Evolutionary conservation across 768 basidiomycete genomes (phyloP), one percentile per base, ranked within the genome.

Genomic region (Exidia glandulosa): DNA sequence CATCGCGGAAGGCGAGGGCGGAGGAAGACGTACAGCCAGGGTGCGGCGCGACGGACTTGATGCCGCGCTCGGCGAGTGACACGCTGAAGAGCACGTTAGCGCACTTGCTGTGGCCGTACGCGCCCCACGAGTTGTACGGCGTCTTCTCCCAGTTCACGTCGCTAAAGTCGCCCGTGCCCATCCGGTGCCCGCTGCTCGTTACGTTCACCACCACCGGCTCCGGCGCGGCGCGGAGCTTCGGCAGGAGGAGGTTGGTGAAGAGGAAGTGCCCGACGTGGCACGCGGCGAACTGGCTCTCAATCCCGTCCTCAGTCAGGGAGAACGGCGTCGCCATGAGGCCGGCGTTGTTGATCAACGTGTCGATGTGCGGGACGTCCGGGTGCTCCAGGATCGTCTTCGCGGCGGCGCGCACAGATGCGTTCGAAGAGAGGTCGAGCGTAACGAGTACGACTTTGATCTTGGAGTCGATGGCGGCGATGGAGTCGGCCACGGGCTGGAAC

Each of bases 401-500:
- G 27, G 60, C 60, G 7, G 16, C 32, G 32, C 60, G 60, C 14
- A 56, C 32, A 12, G 60, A 60, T 5, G 54, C 30, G 12, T 59
- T 56, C 7, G 36, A 56, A 4, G 34, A n/a, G 13, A 60, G 56
- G 32, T 60, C 60, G 25, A 55, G 34, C 27, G 32, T 34, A n/a
- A 60, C 41, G 13, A 32, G 37, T 32, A 37, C 25, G 30, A 60
- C 52, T n/a, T 59, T 50, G 41, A 50, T 50, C 7, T 9, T 29
- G 19, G 58, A 7, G 31, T 32, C 41, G 41, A 47, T 50, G 16
- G 77, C 75, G 63, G 83, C 84, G 73, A 92, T 89, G 72, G 92
- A 88, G 19, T 79, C 78, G 6, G 79, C 84, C 33, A 92, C 88
- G 1, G 73, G 68, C 57, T 81, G 75, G 10, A 45, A 36, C 50